Evolutionary conservation across 257 asterid species (phyloP).

Genomic region (Apocynum venetum): DNA sequence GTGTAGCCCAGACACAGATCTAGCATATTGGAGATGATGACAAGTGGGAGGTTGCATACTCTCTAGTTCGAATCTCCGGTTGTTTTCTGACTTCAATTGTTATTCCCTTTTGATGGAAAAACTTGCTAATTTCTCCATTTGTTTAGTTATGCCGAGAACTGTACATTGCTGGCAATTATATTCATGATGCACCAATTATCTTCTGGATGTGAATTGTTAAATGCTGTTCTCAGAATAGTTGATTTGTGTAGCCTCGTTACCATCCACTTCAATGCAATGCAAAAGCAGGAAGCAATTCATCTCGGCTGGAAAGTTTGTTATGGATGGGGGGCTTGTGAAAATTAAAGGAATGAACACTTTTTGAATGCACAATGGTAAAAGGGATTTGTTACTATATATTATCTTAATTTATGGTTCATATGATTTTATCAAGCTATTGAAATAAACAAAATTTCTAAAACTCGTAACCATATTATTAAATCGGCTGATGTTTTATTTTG

Average conservation of each 20-base stretch:
- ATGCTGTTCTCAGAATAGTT: not conserved
- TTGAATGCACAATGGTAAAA: not conserved
- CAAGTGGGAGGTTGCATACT: slow-evolving; percentile 15
- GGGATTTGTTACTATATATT: too few relatives aligned
- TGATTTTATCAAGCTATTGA: too few relatives aligned
- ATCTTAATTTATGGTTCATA: too few relatives aligned
- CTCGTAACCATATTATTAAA: too few relatives aligned
- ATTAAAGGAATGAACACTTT: too few relatives aligned
- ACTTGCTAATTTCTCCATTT: slow-evolving; percentile 10
- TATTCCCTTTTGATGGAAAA: slow-evolving; percentile 18
- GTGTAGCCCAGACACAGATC: not conserved
- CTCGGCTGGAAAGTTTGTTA: not conserved
- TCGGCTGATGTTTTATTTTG: too few relatives aligned
- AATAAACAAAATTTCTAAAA: too few relatives aligned
- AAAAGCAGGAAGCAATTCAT: not conserved
- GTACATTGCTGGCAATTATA: slow-evolving; percentile 18
- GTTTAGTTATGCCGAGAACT: slow-evolving; percentile 12
- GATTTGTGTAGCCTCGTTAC: not conserved
- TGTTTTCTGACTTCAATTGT: slow-evolving; percentile 17
- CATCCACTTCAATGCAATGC: not conserved
- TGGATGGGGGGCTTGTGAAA: not conserved
- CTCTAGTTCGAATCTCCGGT: slow-evolving; percentile 27
- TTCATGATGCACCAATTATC: not conserved
- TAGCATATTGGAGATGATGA: slow-evolving; percentile 24
- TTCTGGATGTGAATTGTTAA: not conserved